Evolutionary conservation across 768 basidiomycete species (phyloP).

Genomic region (Hirschioporus abietinus): DNA sequence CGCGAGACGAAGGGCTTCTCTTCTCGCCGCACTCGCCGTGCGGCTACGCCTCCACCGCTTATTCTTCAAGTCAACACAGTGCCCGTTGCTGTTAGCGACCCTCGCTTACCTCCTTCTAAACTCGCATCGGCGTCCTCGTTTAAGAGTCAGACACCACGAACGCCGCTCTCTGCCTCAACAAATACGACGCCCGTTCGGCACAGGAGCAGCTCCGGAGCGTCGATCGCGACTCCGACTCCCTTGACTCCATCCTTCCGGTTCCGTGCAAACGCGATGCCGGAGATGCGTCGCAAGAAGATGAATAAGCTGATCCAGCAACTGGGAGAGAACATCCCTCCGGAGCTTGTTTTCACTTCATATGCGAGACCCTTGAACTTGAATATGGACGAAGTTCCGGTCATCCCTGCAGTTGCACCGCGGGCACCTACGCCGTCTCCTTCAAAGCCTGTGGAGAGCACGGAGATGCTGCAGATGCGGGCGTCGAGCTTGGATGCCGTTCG

Average conservation of each 20-base stretch:
- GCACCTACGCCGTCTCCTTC: not conserved
- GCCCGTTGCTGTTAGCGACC: conserved; percentile 21
- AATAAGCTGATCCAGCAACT: conserved; percentile 54
- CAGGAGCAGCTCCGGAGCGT: not conserved
- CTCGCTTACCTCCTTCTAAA: conserved; percentile 12
- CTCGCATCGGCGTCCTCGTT: conserved; percentile 16
- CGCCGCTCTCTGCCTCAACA: conserved; percentile 2
- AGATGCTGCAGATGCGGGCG: not conserved
- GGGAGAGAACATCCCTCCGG: conserved; percentile 54
- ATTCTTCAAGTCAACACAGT: conserved; percentile 27
- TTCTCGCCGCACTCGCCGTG: conserved; percentile 14
- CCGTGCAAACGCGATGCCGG: conserved; percentile 19
- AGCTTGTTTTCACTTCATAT: conserved; percentile 38
- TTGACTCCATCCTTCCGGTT: conserved; percentile 22
- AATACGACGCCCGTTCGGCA: not conserved
- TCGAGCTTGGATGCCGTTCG: not conserved
- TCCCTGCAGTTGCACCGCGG: not conserved
- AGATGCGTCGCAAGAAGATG: conserved; percentile 42
- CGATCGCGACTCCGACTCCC: conserved; percentile 10
- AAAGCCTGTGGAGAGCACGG: not conserved
- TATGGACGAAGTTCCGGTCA: not conserved
- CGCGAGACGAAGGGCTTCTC: conserved; percentile 15
- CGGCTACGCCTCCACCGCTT: conserved; percentile 23
- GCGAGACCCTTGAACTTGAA: too few relatives aligned
- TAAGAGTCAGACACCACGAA: conserved; percentile 11